Evolutionary conservation across 768 basidiomycete genomes (phyloP).

Genomic region (Lactifluus subvellereus): DNA sequence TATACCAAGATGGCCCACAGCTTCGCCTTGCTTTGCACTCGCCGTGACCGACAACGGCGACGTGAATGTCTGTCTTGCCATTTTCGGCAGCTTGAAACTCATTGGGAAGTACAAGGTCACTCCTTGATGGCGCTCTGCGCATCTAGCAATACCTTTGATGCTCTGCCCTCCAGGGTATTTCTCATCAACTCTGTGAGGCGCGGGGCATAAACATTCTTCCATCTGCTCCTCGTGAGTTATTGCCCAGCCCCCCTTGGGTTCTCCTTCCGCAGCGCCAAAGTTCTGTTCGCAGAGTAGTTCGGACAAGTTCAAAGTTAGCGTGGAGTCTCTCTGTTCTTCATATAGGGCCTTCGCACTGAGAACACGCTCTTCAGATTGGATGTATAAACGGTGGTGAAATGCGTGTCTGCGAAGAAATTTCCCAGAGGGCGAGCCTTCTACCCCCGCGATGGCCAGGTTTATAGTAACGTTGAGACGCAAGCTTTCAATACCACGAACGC

Average conservation of each 20-base stretch:
- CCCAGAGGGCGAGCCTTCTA: constrained; percentile 44
- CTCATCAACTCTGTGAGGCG: constrained; percentile 40
- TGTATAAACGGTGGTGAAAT: constrained; percentile 52
- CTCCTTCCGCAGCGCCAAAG: constrained; percentile 68
- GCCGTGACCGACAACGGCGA: too few relatives aligned
- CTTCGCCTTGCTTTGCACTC: too few relatives aligned
- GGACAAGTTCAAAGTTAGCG: constrained; percentile 44
- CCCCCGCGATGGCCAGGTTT: neutral
- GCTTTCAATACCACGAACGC: neutral
- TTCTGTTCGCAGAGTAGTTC: constrained; percentile 58
- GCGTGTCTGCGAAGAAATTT: constrained; percentile 41
- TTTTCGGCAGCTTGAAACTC: too few relatives aligned
- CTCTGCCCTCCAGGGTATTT: constrained; percentile 71
- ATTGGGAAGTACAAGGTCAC: too few relatives aligned
- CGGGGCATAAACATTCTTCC: constrained; percentile 48
- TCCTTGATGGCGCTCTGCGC: constrained; percentile 41
- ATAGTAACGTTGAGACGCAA: neutral
- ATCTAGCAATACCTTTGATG: constrained; percentile 49
- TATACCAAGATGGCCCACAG: too few relatives aligned
- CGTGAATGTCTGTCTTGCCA: constrained; percentile 20
- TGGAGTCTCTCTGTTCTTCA: constrained; percentile 41
- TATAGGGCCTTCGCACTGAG: constrained; percentile 50
- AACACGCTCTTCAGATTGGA: constrained; percentile 62
- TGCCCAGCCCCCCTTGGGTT: constrained; percentile 33
- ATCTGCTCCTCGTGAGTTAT: constrained; percentile 41